Base-by-base conservation (phyloP, 2,329 filamentous ascomycete genomes). In the Dothiorella sarmentorum region DNA sequence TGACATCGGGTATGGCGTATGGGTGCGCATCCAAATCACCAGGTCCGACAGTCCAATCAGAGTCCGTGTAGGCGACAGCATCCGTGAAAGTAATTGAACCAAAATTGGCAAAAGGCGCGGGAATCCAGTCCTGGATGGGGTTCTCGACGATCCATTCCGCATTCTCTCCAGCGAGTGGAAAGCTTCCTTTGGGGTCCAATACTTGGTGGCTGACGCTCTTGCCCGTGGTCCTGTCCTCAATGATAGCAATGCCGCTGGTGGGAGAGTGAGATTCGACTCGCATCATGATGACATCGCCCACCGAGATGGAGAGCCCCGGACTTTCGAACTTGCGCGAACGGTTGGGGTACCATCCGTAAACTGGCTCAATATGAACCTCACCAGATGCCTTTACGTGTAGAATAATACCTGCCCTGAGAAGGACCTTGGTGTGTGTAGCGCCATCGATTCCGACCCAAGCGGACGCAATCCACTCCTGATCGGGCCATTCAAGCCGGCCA, bases 381-480 rank as follows among this genome's bases (percentile, higher is more conserved):
- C n/a, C n/a, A n/a, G n/a, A n/a, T n/a, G n/a, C n/a, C n/a, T n/a
- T n/a, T n/a, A n/a, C n/a, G n/a, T n/a, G n/a, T n/a, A n/a, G n/a
- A n/a, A n/a, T n/a, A 13, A 85, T 69, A 27, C 82, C 83, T 1
- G 81, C 80, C 67, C 84, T 82, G 6, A 85, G 71, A 55, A 85
- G 83, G 7, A 81, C 79, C 2, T 72, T 62, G 20, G 40, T 66
- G 68, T 80, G 84, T 6, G 80, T 82, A 63, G 84, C 80, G 10
- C 83, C 83, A 61, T 85, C 83, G 59, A 85, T 85, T 22, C 83
- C 83, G 9, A 85, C 82, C 83, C 82, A 85, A 13, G 80, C 81
- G 3, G 79, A 78, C 18, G 77, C 78, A 9, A n/a, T n/a, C n/a
- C n/a, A n/a, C n/a, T n/a, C n/a, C n/a, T n/a, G n/a, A n/a, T n/a